Base-by-base conservation (phyloP, 2,329 filamentous ascomycete genomes). In the Hymenoscyphus fraxineus region DNA sequence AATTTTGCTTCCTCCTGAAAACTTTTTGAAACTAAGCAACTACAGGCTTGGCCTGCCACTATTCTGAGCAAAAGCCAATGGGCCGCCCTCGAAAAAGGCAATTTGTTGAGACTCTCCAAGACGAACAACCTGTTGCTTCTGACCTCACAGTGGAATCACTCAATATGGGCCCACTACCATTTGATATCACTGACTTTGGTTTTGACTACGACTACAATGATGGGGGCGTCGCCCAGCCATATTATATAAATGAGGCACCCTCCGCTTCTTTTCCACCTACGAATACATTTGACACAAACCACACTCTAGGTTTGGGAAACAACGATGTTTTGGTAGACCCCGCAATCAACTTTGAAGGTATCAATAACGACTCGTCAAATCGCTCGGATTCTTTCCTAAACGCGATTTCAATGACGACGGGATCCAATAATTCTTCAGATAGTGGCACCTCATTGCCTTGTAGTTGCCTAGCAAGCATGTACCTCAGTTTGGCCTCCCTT, bases 31-130 rank as follows among this genome's bases (percentile, higher is more conserved):
- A 35, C 35, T 35, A 35, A 35, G 35, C 35, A 35, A 35, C 6
- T 35, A 6, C 35, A 69, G 80, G 79, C 64, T 81, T 88, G 54
- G 63, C 66, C 54, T 89, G 87, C 71, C 79, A 85, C 68, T 89
- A 88, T 75, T 88, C 86, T 7, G 78, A 81, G 13, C 87, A 88
- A 73, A 89, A 89, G 75, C 84, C 79, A 51, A 89, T 89, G 86
- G 87, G 87, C 3, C 80, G 87, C 54, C 87, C 87, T 27, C 79
- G 85, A 63, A 89, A 89, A 76, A 79, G 84, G 64, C 80, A 77
- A 44, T 74, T 72, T 59, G 68, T 72, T 39, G 72, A 75, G 59
- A 65, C 66, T n/a, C 35, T 63, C 16, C 63, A 59, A 54, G 47
- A 54, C 9, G 68, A 70, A 13, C 64, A 68, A 31, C 64, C 56